A percentile compares a stretch with the other conserved stretches of the same genome.
phyloP scores from a whole-genome alignment of 1,139 yeast genomes.

The Kodamaea arcana region DNA sequence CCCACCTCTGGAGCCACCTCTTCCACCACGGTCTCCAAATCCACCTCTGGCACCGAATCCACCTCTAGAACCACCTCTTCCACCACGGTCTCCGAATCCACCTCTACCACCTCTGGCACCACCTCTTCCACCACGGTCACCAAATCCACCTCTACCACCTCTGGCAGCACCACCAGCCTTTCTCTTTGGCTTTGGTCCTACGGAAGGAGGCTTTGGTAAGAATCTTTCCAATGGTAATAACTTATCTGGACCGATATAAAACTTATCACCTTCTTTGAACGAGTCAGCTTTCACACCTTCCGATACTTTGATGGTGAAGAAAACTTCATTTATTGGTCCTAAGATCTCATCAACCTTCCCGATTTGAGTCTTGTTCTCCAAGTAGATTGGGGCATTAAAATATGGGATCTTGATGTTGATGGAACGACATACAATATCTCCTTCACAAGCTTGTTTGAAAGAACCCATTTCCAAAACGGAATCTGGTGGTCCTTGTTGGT shows the following conservation, averaged over 20 bases:
- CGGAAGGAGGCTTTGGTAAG: slow-evolving; percentile 82
- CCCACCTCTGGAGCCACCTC: slow-evolving; percentile 45
- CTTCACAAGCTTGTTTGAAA: slow-evolving; percentile 90
- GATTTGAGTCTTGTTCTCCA: slow-evolving; percentile 90
- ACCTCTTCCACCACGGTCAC: slow-evolving; percentile 43
- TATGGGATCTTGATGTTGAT: slow-evolving; percentile 93
- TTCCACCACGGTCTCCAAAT: slow-evolving; percentile 35
- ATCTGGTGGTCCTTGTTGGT: slow-evolving; percentile 90
- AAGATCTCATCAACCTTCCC: slow-evolving; percentile 98
- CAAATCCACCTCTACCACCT: slow-evolving; percentile 35
- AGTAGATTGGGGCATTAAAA: slow-evolving; percentile 96
- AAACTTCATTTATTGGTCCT: slow-evolving; percentile 96
- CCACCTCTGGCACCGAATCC: slow-evolving; percentile 36
- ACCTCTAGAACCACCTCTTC: slow-evolving; percentile 47
- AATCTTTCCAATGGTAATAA: slow-evolving; percentile 93
- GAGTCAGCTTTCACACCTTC: slow-evolving; percentile 95
- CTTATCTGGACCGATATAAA: slow-evolving; percentile 92
- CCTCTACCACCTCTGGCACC: slow-evolving; percentile 44
- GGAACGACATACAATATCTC: slow-evolving; percentile 94
- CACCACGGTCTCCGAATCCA: slow-evolving; percentile 24
- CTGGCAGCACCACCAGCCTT: slow-evolving; percentile 50
- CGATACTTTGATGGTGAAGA: slow-evolving; percentile 89
- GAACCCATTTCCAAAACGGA: slow-evolving; percentile 91
- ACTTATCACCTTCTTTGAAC: slow-evolving; percentile 93
- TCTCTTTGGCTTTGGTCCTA: slow-evolving; percentile 74